Evolutionary conservation across 805 yeast genomes (phyloP).

Genomic region (Sugiyamaella qingdaonensis): DNA sequence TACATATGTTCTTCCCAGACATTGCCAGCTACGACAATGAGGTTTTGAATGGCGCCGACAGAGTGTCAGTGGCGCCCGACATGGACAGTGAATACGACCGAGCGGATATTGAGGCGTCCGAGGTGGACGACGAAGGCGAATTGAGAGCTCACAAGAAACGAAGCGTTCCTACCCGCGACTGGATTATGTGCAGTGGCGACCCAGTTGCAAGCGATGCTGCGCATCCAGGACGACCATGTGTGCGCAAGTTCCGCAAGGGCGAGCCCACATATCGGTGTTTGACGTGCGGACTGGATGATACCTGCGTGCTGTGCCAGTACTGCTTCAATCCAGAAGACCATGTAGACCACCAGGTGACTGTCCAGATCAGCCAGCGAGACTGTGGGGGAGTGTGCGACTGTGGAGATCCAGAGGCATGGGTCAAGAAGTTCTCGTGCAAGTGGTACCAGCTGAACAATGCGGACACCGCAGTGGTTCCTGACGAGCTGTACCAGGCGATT

Average conservation of each 20-base stretch:
- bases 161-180: not conserved
- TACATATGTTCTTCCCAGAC: constrained; percentile 39
- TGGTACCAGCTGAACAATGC: constrained; percentile 32
- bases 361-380: constrained; percentile 53
- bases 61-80: not conserved
- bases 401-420: constrained; percentile 87
- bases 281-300: constrained; percentile 74
- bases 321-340: constrained; percentile 73
- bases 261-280: constrained; percentile 76
- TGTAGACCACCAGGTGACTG: constrained; percentile 64
- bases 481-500: constrained; percentile 39
- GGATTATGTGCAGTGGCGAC: not conserved
- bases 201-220: not conserved
- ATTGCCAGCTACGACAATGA: constrained; percentile 8
- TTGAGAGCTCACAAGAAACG: not conserved
- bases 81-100: not conserved
- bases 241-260: constrained; percentile 65
- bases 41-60: not conserved
- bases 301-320: constrained; percentile 74
- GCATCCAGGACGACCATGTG: constrained; percentile 70
- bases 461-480: constrained; percentile 38
- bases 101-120: not conserved
- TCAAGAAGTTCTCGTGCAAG: constrained; percentile 47
- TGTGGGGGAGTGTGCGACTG: constrained; percentile 85
- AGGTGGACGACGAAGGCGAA: not conserved